These are phyloP conservation scores for Nicotiana attenuata DNA, from an alignment of 257 asterid genomes.

Conservation along the genomic window DNA sequence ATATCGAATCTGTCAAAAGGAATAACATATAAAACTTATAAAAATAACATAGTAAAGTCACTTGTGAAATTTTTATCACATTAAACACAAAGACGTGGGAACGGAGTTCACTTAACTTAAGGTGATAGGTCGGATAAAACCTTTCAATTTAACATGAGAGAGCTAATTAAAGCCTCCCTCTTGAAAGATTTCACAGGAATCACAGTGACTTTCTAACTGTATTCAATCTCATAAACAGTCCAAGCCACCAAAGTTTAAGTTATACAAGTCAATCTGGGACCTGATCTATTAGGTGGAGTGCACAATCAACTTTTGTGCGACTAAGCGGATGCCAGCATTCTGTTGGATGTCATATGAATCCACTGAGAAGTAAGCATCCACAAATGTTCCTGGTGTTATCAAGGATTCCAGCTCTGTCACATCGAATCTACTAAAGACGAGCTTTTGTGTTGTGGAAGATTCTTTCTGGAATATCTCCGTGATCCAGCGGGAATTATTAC, in stretches of 20 bases:
- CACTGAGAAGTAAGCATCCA: constrained; percentile 77
- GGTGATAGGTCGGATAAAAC: too few relatives aligned
- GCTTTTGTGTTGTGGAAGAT: constrained; percentile 43
- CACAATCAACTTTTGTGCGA: constrained; percentile 59
- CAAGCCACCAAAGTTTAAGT: neutral
- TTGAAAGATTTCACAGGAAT: neutral
- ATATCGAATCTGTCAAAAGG: too few relatives aligned
- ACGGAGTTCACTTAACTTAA: too few relatives aligned
- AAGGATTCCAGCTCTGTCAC: constrained; percentile 46
- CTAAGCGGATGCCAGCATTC: constrained; percentile 76
- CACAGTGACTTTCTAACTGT: neutral
- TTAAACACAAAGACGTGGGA: too few relatives aligned
- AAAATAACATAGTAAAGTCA: too few relatives aligned
- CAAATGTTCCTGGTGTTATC: constrained; percentile 44
- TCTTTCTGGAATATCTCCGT: constrained; percentile 75
- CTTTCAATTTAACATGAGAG: neutral
- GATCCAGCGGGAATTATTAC: constrained; percentile 40
- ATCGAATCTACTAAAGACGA: constrained; percentile 50
- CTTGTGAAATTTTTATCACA: too few relatives aligned
- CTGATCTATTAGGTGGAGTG: constrained; percentile 32
- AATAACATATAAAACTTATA: too few relatives aligned
- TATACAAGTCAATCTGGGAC: constrained; percentile 6
- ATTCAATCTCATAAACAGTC: neutral
- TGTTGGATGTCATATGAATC: constrained; percentile 70
- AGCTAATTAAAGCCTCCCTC: neutral